Evolutionary conservation across 2,329 filamentous ascomycete species (phyloP).

Genomic region (Cladobotryum protrusum): DNA sequence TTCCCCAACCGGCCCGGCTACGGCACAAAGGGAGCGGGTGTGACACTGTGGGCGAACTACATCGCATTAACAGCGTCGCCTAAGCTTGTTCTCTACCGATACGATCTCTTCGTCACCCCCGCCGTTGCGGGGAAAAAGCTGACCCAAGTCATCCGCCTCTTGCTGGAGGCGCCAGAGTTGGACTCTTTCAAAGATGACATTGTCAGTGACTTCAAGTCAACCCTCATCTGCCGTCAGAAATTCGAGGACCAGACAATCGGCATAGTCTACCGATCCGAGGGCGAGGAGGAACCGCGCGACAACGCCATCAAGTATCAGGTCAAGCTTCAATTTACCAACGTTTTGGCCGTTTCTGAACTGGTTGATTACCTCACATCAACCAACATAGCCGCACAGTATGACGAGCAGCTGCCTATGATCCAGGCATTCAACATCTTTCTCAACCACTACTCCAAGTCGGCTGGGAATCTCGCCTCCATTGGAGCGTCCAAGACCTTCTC

Average conservation of each 20-base stretch:
- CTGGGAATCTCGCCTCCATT: conserved; percentile 19
- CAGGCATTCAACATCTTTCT: conserved; percentile 18
- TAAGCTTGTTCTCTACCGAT: conserved; percentile 12
- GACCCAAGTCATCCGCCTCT: conserved; percentile 14
- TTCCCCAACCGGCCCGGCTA: conserved; percentile 13
- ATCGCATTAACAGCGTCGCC: conserved; percentile 6
- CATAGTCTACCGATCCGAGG: conserved; percentile 23
- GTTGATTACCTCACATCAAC: conserved; percentile 23
- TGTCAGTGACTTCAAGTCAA: conserved; percentile 29
- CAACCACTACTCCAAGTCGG: conserved; percentile 28
- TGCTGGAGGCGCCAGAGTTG: conserved; percentile 20
- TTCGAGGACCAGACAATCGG: conserved; percentile 14
- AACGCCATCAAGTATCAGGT: conserved; percentile 17
- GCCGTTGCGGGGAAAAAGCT: conserved; percentile 9
- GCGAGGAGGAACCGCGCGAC: conserved; percentile 21
- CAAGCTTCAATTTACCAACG: conserved; percentile 18
- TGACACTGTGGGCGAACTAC: conserved; percentile 15
- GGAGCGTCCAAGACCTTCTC: conserved; percentile 26
- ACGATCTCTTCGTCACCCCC: conserved; percentile 9
- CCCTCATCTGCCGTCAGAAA: conserved; percentile 22
- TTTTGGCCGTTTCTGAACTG: conserved; percentile 19
- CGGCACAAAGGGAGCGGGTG: conserved; percentile 9
- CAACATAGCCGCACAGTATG: conserved; percentile 14
- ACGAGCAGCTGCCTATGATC: conserved; percentile 19
- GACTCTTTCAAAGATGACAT: conserved; percentile 13